Conservation (phyloP, 768 basidiomycete species). For the Pisolithus microcarpus region DNA sequence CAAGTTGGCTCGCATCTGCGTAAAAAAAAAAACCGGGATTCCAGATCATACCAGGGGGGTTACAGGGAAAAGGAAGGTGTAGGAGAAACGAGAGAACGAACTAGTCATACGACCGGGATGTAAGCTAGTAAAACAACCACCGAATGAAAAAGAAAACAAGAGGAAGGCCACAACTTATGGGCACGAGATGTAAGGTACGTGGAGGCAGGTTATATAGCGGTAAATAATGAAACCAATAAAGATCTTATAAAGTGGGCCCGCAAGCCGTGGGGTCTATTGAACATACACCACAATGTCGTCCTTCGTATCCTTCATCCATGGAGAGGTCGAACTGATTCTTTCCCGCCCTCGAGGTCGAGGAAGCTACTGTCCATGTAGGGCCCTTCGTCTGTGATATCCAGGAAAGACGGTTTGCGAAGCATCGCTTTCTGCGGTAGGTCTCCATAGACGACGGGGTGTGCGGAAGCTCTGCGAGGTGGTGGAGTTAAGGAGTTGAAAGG, state of each 20-base stretch:
- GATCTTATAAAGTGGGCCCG: background rate
- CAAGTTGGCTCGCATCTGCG: no score
- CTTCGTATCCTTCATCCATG: slow-evolving; percentile 31
- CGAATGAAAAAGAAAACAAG: background rate
- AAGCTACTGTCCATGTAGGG: slow-evolving; percentile 29
- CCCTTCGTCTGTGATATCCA: slow-evolving; percentile 49
- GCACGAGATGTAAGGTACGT: slow-evolving; percentile 1
- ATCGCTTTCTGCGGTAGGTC: slow-evolving; percentile 47
- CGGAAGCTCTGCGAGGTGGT: slow-evolving; percentile 11
- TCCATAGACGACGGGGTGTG: slow-evolving; percentile 3
- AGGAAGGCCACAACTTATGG: slow-evolving; percentile 2
- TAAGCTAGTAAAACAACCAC: slow-evolving; percentile 14
- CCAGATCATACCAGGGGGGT: background rate
- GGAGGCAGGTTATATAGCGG: slow-evolving; percentile 1
- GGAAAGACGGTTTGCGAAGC: slow-evolving; percentile 63
- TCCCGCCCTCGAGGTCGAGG: slow-evolving; percentile 33
- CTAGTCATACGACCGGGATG: background rate
- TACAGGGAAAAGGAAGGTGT: background rate
- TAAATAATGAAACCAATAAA: slow-evolving; percentile 14
- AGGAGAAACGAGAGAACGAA: background rate
- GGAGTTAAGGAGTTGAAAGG: slow-evolving; percentile 32
- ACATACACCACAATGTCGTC: slow-evolving; percentile 28
- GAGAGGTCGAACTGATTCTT: slow-evolving; percentile 35
- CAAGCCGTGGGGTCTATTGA: background rate
- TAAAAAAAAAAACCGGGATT: background rate